phyloP scores from a whole-genome alignment of 116 monocot genomes.

The Dioscorea cayenensis region DNA sequence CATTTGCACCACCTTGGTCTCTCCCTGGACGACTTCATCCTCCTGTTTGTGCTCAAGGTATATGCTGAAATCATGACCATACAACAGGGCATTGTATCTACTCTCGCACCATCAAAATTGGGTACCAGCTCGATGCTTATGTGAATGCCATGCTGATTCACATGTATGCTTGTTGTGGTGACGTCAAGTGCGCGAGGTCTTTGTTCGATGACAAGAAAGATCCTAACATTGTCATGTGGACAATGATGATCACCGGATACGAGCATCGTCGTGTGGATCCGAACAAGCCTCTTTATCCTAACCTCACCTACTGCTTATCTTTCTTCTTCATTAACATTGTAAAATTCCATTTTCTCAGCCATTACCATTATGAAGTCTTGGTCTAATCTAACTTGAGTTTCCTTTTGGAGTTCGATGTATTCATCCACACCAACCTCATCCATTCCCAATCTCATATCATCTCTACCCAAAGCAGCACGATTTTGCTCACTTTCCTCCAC shows the following conservation, averaged over 20 bases:
- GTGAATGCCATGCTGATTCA: slow-evolving; percentile 26
- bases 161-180: slow-evolving; percentile 27
- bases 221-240: slow-evolving; percentile 35
- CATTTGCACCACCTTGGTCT: slow-evolving; percentile 15
- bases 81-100: slow-evolving; percentile 28
- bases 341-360: neutral
- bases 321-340: neutral
- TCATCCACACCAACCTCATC: neutral
- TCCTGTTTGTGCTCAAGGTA: slow-evolving; percentile 40
- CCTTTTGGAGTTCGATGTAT: no score
- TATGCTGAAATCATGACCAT: slow-evolving; percentile 7
- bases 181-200: slow-evolving; percentile 13
- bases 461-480: neutral
- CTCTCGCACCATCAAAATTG: slow-evolving; percentile 18
- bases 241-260: slow-evolving; percentile 33
- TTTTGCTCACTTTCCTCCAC: neutral
- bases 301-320: neutral
- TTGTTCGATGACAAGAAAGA: slow-evolving; percentile 17
- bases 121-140: slow-evolving; percentile 31
- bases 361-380: no score
- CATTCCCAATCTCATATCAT: neutral
- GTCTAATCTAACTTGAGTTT: no score
- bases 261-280: neutral
- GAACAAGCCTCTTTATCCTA: neutral
- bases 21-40: slow-evolving; percentile 54